These are phyloP conservation scores for Dryas octopetala DNA, from an alignment of 306 rosid species.

Conservation along the genomic window DNA sequence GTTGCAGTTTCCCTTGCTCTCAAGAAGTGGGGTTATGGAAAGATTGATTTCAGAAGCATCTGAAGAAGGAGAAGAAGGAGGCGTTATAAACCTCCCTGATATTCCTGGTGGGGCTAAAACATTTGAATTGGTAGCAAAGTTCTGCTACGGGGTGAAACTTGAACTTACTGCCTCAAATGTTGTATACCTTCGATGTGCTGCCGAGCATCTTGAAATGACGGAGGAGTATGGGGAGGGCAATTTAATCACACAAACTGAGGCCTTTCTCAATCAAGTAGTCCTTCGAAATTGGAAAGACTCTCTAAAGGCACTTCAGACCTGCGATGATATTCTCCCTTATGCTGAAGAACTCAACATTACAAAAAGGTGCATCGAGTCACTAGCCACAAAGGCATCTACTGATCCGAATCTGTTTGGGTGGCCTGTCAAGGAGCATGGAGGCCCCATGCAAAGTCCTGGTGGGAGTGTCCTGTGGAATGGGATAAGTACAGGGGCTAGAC, in stretches of 20 bases:
- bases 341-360: constrained; percentile 80
- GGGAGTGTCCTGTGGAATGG: constrained; percentile 99
- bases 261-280: constrained; percentile 76
- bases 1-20: constrained; percentile 97
- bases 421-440: constrained; percentile 91
- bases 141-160: constrained; percentile 95
- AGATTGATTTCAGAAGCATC: constrained; percentile 75
- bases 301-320: constrained; percentile 79
- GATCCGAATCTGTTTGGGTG: constrained; percentile 95
- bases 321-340: constrained; percentile 51
- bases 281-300: constrained; percentile 93
- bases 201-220: constrained; percentile 88
- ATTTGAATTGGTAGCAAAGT: constrained; percentile 90
- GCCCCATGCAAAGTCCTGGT: constrained; percentile 99
- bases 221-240: constrained; percentile 93
- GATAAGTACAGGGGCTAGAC: constrained; percentile 96
- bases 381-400: constrained; percentile 79
- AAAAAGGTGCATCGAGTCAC: constrained; percentile 86
- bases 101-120: constrained; percentile 94
- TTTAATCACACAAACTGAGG: constrained; percentile 68
- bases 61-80: constrained; percentile 68
- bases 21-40: constrained; percentile 94
- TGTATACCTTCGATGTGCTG: constrained; percentile 85
- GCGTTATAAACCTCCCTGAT: constrained; percentile 49
- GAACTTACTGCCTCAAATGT: constrained; percentile 93